Percentiles rank a stretch among this genome's conserved stretches.
Evolutionary conservation across 2,329 filamentous ascomycete genomes (phyloP).

Genomic region (Capronia americana): DNA sequence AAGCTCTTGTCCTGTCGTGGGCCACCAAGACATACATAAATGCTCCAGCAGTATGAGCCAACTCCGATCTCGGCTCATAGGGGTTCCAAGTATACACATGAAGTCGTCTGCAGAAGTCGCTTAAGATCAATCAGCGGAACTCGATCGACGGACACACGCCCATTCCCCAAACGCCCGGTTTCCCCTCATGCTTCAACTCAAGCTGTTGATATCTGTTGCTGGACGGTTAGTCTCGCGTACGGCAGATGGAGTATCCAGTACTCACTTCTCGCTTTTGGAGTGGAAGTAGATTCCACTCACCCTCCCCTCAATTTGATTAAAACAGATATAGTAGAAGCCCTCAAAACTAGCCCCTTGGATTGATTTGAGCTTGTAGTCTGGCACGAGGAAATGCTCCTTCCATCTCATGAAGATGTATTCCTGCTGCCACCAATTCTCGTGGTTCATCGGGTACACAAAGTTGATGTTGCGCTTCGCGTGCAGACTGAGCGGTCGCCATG

Average conservation of each 20-base stretch:
- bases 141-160: constrained; percentile 88
- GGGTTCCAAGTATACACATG: constrained; percentile 18
- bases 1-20: background rate
- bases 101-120: constrained; percentile 3
- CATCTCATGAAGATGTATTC: constrained; percentile 98
- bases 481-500: constrained; percentile 78
- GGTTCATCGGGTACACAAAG: constrained; percentile 43
- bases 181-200: constrained; percentile 84
- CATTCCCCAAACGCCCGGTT: constrained; percentile 77
- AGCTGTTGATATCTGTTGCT: constrained; percentile 82
- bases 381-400: constrained; percentile 98
- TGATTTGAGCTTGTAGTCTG: constrained; percentile 87
- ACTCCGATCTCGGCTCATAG: constrained; percentile 1
- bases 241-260: constrained; percentile 37
- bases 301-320: constrained; percentile 85
- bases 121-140: constrained; percentile 57
- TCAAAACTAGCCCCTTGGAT: constrained; percentile 96
- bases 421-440: constrained; percentile 65
- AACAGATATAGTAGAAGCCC: constrained; percentile 99
- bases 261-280: constrained; percentile 95
- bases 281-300: constrained; percentile 98
- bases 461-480: constrained; percentile 57
- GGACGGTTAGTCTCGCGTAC: constrained; percentile 32
- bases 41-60: background rate
- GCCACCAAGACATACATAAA: background rate